Evolutionary conservation across 2,329 filamentous ascomycete genomes (phyloP), one percentile per base, ranked within the genome.

Genomic region (Phaeosphaeria sp.): DNA sequence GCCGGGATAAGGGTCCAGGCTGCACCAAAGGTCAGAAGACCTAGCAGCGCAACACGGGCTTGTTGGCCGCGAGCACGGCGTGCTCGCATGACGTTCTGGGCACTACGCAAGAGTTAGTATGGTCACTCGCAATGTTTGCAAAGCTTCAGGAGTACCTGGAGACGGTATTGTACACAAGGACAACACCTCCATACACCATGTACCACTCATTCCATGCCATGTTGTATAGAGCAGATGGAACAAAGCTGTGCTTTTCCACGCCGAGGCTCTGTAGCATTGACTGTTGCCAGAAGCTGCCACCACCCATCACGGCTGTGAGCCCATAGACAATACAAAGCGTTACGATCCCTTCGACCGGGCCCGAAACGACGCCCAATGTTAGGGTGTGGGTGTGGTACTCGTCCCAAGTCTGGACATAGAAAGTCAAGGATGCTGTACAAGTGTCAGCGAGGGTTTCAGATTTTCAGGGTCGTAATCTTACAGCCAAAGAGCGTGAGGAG

Each of bases 401-500:
- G 74, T 99, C 95, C 95, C 95, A 99, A 33, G 95, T 98, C 77
- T 98, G 95, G 43, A 98, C 90, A 78, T 98, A 98, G 79, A 99
- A 99, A n/a, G 95, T 97, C 69, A 96, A 83, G 58, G 94, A 87
- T 6, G 91, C 90, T 92, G 60, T 7, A 13, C 13, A n/a, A 17
- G 21, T 18, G 54, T 68, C 49, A 67, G 54, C 36, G 5, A 18
- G 6, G 15, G 15, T 11, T n/a, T 46, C 17, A 6, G 50, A 47
- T 57, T 49, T 42, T n/a, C 36, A 17, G 10, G 10, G 18, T 13
- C 6, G 21, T 52, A 11, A 2, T 62, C 68, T 67, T 81, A 92
- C 91, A 89, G 67, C 90, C 91, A 79, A 96, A 97, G 17, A 97
- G 85, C 4, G 86, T 88, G 58, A 92, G 81, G 13, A 97, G 88